A percentile compares a stretch with the other conserved stretches of the same genome.
Conservation (phyloP, 164 flowering plant species). For the Stephania japonica region DNA sequence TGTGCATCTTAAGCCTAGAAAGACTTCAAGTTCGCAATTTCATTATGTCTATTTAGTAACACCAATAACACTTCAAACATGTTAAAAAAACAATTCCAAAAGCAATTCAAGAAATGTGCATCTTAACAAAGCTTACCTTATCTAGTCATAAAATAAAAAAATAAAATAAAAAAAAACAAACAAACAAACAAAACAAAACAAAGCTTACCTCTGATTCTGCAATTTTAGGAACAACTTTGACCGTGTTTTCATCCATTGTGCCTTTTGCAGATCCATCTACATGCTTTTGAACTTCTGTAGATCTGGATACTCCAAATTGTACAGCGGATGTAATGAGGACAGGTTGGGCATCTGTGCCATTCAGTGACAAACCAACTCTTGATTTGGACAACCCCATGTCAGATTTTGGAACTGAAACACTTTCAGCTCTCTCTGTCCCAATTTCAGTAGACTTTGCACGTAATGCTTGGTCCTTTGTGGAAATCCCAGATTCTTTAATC, state of each 20-base stretch:
- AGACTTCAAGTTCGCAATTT: neutral
- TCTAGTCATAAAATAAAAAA: too few relatives aligned
- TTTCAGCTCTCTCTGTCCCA: conserved; percentile 50
- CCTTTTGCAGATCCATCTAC: conserved; percentile 46
- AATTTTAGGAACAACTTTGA: conserved; percentile 37
- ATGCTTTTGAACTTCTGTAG: conserved; percentile 45
- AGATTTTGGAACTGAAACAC: conserved; percentile 31
- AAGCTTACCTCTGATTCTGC: conserved; percentile 70
- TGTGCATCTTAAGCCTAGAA: too few relatives aligned
- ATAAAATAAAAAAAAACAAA: too few relatives aligned
- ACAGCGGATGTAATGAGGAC: conserved; percentile 18
- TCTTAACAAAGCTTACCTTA: conserved; percentile 46
- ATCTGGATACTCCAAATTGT: conserved; percentile 34
- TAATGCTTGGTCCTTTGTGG: conserved; percentile 39
- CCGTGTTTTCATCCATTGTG: conserved; percentile 43
- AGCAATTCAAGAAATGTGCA: neutral
- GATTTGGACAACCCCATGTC: conserved; percentile 44
- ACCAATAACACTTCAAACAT: neutral
- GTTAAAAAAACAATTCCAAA: neutral
- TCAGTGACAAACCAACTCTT: conserved; percentile 38
- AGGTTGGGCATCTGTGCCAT: conserved; percentile 48
- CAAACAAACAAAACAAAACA: too few relatives aligned
- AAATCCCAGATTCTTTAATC: conserved; percentile 39
- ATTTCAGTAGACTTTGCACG: conserved; percentile 55
- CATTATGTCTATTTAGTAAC: neutral